These are phyloP conservation scores for Tuber aestivum DNA, from an alignment of 495 filamentous ascomycete genomes.

Conservation along the genomic window DNA sequence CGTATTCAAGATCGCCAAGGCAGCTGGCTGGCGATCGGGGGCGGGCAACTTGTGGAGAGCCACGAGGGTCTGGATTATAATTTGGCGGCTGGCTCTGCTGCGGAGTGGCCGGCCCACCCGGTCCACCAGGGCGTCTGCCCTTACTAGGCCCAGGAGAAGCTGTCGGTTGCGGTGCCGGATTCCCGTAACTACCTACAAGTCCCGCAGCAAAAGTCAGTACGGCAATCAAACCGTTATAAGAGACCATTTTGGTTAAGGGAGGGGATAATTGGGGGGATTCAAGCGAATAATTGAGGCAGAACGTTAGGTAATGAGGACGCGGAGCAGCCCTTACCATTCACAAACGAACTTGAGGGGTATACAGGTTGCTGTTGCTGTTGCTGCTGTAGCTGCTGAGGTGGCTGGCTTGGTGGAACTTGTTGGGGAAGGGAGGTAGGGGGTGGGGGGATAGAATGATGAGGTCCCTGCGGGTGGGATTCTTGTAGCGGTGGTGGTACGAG, in stretches of 20 bases:
- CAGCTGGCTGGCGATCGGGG: constrained; percentile 68
- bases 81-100: constrained; percentile 71
- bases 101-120: constrained; percentile 76
- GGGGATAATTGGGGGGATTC: constrained; percentile 12
- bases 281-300: background rate
- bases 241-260: constrained; percentile 11
- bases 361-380: constrained; percentile 43
- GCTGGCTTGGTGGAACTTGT: constrained; percentile 36
- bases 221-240: constrained; percentile 6
- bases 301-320: constrained; percentile 26
- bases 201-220: background rate
- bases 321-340: constrained; percentile 56
- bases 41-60: constrained; percentile 79
- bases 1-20: constrained; percentile 79
- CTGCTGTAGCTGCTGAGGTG: constrained; percentile 49
- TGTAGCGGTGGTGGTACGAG: constrained; percentile 73
- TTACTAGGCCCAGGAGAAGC: constrained; percentile 81
- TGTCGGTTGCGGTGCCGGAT: constrained; percentile 72
- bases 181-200: constrained; percentile 48
- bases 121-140: constrained; percentile 45
- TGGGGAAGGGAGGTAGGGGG: constrained; percentile 47
- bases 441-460: constrained; percentile 48
- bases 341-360: constrained; percentile 50
- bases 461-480: constrained; percentile 48
- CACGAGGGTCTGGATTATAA: constrained; percentile 72